Percentiles rank a stretch among this genome's conserved stretches.
phyloP scores from a whole-genome alignment of 2,329 filamentous ascomycete genomes.

The Chalara sp. region DNA sequence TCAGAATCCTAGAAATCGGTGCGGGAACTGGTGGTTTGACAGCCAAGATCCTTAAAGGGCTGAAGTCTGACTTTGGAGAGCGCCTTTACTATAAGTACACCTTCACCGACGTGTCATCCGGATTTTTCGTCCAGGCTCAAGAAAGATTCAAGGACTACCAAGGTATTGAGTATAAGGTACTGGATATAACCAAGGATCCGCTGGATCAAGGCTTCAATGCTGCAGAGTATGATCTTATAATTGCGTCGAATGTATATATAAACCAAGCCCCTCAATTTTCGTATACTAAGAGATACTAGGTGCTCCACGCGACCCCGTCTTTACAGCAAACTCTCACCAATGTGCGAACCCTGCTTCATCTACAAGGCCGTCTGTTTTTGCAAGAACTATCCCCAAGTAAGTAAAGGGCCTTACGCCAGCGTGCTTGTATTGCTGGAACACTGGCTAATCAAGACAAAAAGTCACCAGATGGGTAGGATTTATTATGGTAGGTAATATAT shows the following conservation, averaged over 20 bases:
- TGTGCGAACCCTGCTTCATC: not conserved
- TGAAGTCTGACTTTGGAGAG: constrained; percentile 1
- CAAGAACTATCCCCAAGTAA: not conserved
- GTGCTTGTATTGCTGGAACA: not conserved
- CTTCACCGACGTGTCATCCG: constrained; percentile 23
- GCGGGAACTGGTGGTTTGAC: constrained; percentile 16
- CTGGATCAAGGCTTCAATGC: constrained; percentile 28
- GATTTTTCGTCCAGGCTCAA: constrained; percentile 28
- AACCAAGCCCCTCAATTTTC: not conserved
- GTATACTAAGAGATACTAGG: not conserved
- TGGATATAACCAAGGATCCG: constrained; percentile 29
- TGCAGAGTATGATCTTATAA: constrained; percentile 21
- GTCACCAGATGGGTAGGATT: not conserved
- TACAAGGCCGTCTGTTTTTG: not conserved
- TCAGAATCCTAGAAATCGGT: constrained; percentile 19
- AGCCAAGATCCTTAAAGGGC: constrained; percentile 1
- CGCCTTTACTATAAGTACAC: constrained; percentile 20
- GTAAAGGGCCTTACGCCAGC: not conserved
- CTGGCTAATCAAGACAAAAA: not conserved
- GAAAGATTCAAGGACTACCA: constrained; percentile 23
- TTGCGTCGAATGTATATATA: constrained; percentile 18
- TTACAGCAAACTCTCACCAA: not conserved
- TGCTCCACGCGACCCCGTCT: not conserved
- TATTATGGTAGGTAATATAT: not conserved
- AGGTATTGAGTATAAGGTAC: constrained; percentile 12